Base-by-base conservation (phyloP, 1,284 basidiomycete species). In the Malassezia dermatis region DNA sequence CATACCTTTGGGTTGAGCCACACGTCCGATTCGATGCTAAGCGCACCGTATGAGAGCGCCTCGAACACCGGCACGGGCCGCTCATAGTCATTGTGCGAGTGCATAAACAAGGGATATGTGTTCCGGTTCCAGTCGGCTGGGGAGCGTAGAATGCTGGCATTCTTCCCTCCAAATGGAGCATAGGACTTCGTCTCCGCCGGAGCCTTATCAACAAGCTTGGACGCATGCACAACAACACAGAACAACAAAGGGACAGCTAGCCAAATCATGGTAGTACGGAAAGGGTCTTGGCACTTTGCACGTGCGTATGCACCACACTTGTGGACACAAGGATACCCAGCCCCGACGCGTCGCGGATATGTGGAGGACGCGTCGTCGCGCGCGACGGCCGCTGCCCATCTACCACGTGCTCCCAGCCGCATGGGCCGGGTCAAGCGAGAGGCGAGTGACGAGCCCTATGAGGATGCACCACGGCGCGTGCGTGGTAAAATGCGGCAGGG, bases 81-180 rank as follows among this genome's bases (percentile, higher is more conserved):
- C 58, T 61, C 63, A 43, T 70, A 69, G 52, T 69, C 66, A 37
- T 69, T 69, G 53, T 69, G 67, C 13, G 60, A 64, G 49, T 69
- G 67, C 3, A 69, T 56, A 3, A 49, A 34, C 19, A 63, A 37
- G 12, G 60, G 60, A 30, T 57, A 59, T 10, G 58, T 51, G 44
- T 58, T 51, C 12, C 60, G 19, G 28, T 49, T 53, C 59, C 55
- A 62, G 46, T 62, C 60, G n/a, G 60, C 60, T 12, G 60, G 53
- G 13, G 40, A 50, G 17, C 40, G 28, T 12, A 62, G 46, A 21
- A 60, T 53, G 6, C 37, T 40, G 1, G 60, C 60, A 35, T 51
- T 44, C 26, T 44, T 49, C 12, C 58, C 58, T 11, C 59, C 59
- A 27, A 40, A 58, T 7, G 51, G 51, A 11, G 23, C 21, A 28